phyloP scores from a whole-genome alignment of 2,329 filamentous ascomycete species.

The Fusarium verrucosum region DNA sequence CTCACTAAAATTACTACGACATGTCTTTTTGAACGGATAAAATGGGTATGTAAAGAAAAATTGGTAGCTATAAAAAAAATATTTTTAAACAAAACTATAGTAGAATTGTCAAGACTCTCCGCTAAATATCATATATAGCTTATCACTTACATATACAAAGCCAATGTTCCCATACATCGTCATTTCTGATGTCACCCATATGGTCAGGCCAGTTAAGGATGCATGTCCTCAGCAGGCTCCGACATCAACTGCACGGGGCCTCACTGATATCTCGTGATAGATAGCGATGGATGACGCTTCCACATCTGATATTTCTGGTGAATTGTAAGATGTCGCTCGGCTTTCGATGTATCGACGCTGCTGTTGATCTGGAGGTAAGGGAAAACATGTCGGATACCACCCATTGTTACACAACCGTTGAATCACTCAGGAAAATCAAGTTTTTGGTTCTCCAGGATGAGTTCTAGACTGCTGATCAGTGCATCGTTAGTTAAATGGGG shows the following conservation, averaged over 20 bases:
- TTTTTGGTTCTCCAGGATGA: not conserved
- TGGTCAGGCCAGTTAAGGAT: too few species aligned
- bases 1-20: too few species aligned
- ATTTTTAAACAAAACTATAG: too few species aligned
- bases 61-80: too few species aligned
- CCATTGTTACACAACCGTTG: not conserved
- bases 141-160: too few species aligned
- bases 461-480: not conserved
- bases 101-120: too few species aligned
- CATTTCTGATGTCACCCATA: too few species aligned
- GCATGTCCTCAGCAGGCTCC: not conserved
- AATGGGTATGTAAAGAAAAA: too few species aligned
- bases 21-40: too few species aligned
- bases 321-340: not conserved
- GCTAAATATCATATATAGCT: too few species aligned
- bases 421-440: conserved; percentile 13
- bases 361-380: not conserved
- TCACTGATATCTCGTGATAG: too few species aligned
- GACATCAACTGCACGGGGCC: not conserved
- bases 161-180: too few species aligned
- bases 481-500: not conserved
- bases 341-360: not conserved
- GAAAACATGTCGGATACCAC: not conserved
- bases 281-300: not conserved
- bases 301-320: not conserved